Percentiles rank a stretch among this genome's conserved stretches.
Conservation (phyloP, 2,329 filamentous ascomycete species). For the Scorias spongiosa region DNA sequence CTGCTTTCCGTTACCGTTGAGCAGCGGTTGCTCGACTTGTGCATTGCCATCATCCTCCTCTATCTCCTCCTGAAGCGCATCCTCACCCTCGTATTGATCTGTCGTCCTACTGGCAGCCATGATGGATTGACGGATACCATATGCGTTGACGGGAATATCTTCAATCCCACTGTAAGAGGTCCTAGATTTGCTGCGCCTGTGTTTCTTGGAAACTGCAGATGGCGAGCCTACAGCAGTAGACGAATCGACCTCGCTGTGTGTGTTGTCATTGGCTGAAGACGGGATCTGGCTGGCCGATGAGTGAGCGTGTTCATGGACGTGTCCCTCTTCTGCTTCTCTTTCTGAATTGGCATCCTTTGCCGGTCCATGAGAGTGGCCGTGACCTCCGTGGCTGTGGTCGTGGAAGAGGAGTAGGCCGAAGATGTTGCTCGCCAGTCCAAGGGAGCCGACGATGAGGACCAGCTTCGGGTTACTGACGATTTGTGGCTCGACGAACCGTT, state of each 20-base stretch:
- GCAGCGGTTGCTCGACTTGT: conserved; percentile 16
- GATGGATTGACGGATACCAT: conserved; percentile 82
- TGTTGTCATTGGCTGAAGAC: conserved; percentile 3
- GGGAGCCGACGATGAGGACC: conserved; percentile 75
- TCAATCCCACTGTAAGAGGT: conserved; percentile 41
- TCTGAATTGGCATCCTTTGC: conserved; percentile 26
- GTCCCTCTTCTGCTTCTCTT: conserved; percentile 33
- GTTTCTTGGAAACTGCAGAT: conserved; percentile 34
- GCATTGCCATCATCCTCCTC: conserved; percentile 18
- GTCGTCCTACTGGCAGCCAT: conserved; percentile 59
- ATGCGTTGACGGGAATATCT: conserved; percentile 69
- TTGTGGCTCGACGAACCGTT: conserved; percentile 81
- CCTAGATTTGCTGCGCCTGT: conserved; percentile 43
- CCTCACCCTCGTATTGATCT: conserved; percentile 36
- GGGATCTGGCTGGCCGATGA: conserved; percentile 17
- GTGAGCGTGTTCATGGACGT: conserved; percentile 35
- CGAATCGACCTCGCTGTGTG: conserved; percentile 12
- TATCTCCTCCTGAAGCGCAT: conserved; percentile 27
- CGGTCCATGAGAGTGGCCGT: conserved; percentile 36
- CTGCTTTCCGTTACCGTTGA: conserved; percentile 19
- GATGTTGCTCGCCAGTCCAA: conserved; percentile 77
- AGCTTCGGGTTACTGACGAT: conserved; percentile 72
- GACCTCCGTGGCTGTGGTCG: conserved; percentile 77
- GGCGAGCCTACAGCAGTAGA: conserved; percentile 11
- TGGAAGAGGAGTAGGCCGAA: conserved; percentile 82